A percentile compares a stretch with the other conserved stretches of the same genome.
Evolutionary conservation across 441 rosid genomes (phyloP).

Genomic region (Brassica hybrid): DNA sequence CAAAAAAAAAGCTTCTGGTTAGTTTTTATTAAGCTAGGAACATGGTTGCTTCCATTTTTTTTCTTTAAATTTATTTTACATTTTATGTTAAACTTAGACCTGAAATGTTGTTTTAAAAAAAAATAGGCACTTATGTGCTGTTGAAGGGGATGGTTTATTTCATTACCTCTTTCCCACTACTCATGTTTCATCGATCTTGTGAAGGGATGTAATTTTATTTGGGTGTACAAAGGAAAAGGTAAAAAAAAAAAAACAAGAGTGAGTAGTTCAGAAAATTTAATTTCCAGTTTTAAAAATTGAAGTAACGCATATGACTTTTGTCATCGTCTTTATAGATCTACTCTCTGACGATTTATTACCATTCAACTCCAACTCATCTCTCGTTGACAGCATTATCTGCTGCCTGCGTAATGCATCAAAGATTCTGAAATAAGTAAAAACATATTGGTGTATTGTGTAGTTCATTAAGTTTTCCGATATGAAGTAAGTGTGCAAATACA

Average conservation of each 20-base stretch:
- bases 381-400: conserved; percentile 5
- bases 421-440: neutral
- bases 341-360: conserved; percentile 14
- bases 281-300: neutral
- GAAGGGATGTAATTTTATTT: neutral
- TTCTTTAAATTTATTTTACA: conserved; percentile 29
- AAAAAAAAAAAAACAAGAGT: neutral
- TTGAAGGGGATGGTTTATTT: conserved; percentile 27
- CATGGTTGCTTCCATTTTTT: conserved; percentile 41
- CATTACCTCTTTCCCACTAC: conserved; percentile 26
- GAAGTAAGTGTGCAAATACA: neutral
- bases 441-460: neutral
- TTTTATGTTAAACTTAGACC: conserved; percentile 39
- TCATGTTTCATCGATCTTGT: conserved; percentile 29
- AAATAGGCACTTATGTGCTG: conserved; percentile 19
- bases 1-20: neutral
- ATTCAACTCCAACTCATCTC: conserved; percentile 15
- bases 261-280: conserved; percentile 37
- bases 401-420: conserved; percentile 5
- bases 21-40: conserved; percentile 29
- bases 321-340: conserved; percentile 16
- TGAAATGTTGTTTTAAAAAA: neutral
- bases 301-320: conserved; percentile 27
- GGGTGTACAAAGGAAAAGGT: conserved; percentile 13
- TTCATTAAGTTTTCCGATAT: too few relatives aligned